Evolutionary conservation across 352 stramenopile genomes (phyloP), one percentile per base, ranked within the genome.

Genomic region (Synura sp.): DNA sequence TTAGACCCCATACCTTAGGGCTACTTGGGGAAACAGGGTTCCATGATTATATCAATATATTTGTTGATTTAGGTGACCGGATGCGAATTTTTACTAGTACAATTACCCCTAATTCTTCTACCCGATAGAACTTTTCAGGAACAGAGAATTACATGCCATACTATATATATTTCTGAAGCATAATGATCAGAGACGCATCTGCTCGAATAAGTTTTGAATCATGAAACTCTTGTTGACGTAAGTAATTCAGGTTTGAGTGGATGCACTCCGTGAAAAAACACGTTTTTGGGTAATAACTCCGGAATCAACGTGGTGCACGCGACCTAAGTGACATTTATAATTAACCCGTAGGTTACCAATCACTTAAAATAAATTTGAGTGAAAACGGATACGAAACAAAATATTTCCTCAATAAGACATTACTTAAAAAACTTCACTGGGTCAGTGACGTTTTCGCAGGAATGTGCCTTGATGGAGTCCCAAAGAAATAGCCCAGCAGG

Each of bases 51-150:
- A 67, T 22, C 53, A 67, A 12, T 67, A 67, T 67, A 67, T 67
- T 67, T 67, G 53, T 67, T 67, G 53, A 67, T 67, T 67, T 67
- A 67, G 53, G 53, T 67, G 53, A 67, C 53, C 53, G 53, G 53
- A 67, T 67, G 53, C 53, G 53, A 67, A 67, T 67, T 67, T 67
- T 67, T 67, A 67, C 53, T 67, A 12, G 12, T 67, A 67, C 53
- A 67, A 67, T 67, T 67, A 67, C 53, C 53, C 53, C 53, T 67
- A 67, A 67, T 67, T 67, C 53, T 67, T 67, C 53, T 67, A 67
- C 53, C 53, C 53, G n/a, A 67, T 67, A 67, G 53, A 67, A 67
- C 53, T 67, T 67, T 67, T 67, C 53, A 67, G 53, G 53, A 67
- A 67, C 12, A 67, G 53, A 67, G 53, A 67, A 67, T 67, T 67